Evolutionary conservation across 805 yeast species (phyloP).

Genomic region (Yarrowia sp.): DNA sequence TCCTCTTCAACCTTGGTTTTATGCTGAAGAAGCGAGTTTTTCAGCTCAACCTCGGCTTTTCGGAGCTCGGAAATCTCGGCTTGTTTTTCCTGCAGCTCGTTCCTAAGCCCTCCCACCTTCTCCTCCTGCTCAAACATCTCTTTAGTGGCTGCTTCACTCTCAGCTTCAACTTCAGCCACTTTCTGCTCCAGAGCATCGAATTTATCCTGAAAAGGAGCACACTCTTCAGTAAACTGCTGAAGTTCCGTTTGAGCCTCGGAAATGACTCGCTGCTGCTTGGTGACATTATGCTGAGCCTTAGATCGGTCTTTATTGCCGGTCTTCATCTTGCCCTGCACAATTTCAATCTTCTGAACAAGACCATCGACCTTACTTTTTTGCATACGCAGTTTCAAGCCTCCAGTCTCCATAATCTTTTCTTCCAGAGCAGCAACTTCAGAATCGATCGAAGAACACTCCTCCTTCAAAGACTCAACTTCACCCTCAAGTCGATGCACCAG

Average conservation of each 20-base stretch:
- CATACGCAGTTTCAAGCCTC: slow-evolving; percentile 78
- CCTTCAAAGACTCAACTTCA: slow-evolving; percentile 49
- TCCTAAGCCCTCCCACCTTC: slow-evolving; percentile 40
- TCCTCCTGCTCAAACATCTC: slow-evolving; percentile 35
- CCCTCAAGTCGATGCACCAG: slow-evolving; percentile 40
- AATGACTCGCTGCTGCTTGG: slow-evolving; percentile 52
- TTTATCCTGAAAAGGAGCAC: slow-evolving; percentile 43
- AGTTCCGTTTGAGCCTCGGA: slow-evolving; percentile 51
- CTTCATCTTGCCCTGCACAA: slow-evolving; percentile 54
- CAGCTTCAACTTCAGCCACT: slow-evolving; percentile 30
- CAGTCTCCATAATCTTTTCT: slow-evolving; percentile 80
- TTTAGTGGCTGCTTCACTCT: slow-evolving; percentile 30
- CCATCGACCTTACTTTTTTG: slow-evolving; percentile 84
- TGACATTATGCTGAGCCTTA: slow-evolving; percentile 63
- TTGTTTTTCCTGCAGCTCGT: slow-evolving; percentile 43
- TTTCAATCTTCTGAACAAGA: slow-evolving; percentile 61
- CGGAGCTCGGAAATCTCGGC: slow-evolving; percentile 54
- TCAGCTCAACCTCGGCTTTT: slow-evolving; percentile 65
- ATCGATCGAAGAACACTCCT: slow-evolving; percentile 56
- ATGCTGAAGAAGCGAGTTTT: slow-evolving; percentile 60
- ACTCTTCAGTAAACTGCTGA: slow-evolving; percentile 41
- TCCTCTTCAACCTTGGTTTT: slow-evolving; percentile 46
- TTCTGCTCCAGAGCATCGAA: slow-evolving; percentile 31
- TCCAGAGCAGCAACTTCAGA: slow-evolving; percentile 59
- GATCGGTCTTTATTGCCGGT: slow-evolving; percentile 55